These are phyloP conservation scores for Stipa capillata DNA, from an alignment of 176 grass and related monocot genomes.

Conservation along the genomic window DNA sequence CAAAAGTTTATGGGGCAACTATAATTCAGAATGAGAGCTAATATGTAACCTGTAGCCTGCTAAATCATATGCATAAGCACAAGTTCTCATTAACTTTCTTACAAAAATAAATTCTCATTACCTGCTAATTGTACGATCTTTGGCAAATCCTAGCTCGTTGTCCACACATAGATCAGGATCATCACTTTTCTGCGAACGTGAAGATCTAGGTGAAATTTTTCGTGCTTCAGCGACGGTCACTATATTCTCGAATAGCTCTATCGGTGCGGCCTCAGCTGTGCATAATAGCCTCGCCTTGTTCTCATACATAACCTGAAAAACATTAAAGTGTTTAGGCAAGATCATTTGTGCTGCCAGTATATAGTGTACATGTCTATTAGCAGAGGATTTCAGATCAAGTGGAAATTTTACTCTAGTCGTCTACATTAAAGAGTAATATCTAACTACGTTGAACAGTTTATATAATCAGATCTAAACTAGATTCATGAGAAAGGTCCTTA, in stretches of 20 bases:
- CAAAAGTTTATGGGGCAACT: background rate
- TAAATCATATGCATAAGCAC: background rate
- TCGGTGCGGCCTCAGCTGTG: conserved; percentile 63
- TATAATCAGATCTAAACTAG: background rate
- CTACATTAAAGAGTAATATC: background rate
- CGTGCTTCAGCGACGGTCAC: conserved; percentile 61
- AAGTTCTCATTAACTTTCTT: no score
- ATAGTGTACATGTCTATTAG: background rate
- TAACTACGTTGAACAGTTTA: background rate
- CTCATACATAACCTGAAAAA: conserved; percentile 84
- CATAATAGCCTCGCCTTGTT: conserved; percentile 81
- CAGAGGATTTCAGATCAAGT: background rate
- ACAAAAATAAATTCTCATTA: conserved; percentile 17
- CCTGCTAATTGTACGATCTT: conserved; percentile 93
- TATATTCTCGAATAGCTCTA: conserved; percentile 64
- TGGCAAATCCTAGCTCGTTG: conserved; percentile 92
- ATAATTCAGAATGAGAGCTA: background rate
- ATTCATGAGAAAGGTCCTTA: background rate
- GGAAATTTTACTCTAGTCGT: background rate
- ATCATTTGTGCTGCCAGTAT: background rate
- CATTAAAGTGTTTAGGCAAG: background rate
- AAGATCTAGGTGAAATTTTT: conserved; percentile 39
- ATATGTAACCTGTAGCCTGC: background rate
- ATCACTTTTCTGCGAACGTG: conserved; percentile 43
- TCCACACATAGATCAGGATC: conserved; percentile 88